phyloP scores from a whole-genome alignment of 23 red algal species.

The Agarophyton chilense region DNA sequence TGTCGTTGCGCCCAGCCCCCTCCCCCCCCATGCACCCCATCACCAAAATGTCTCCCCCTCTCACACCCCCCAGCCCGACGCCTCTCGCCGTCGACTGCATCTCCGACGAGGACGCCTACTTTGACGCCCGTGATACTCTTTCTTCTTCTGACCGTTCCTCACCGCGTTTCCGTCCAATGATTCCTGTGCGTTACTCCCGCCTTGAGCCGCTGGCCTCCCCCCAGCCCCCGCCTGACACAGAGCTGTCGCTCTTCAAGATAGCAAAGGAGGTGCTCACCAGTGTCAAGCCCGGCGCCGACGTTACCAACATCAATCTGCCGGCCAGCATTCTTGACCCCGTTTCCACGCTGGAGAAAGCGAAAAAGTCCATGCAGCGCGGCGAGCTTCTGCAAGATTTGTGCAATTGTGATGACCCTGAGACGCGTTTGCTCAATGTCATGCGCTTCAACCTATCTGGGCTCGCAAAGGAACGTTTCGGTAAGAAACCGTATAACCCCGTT shows the following conservation, averaged over 20 bases:
- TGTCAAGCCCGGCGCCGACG: constrained; percentile 84
- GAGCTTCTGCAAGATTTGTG: constrained; percentile 86
- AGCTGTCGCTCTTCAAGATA: constrained; percentile 87
- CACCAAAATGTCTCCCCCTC: constrained; percentile 2
- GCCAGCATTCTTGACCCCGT: constrained; percentile 93
- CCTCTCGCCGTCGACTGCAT: background rate
- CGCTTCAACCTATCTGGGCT: constrained; percentile 90
- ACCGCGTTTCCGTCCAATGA: constrained; percentile 13
- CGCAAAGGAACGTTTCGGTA: constrained; percentile 84
- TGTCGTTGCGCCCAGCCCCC: background rate
- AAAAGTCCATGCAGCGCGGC: constrained; percentile 90
- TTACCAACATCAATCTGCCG: constrained; percentile 85
- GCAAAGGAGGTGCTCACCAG: constrained; percentile 83
- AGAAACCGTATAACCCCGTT: constrained; percentile 97
- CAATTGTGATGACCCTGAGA: constrained; percentile 29
- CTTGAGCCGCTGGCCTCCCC: constrained; percentile 52
- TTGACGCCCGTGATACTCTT: constrained; percentile 38
- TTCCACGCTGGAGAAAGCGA: constrained; percentile 88
- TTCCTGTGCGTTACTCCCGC: constrained; percentile 50
- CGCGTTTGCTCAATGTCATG: constrained; percentile 81
- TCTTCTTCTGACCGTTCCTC: constrained; percentile 39
- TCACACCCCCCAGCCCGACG: background rate
- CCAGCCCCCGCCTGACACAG: constrained; percentile 46
- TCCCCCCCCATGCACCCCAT: background rate
- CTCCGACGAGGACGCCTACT: constrained; percentile 48